Conservation (phyloP, 805 yeast genomes). For the Starmerella gropengiesseri region DNA sequence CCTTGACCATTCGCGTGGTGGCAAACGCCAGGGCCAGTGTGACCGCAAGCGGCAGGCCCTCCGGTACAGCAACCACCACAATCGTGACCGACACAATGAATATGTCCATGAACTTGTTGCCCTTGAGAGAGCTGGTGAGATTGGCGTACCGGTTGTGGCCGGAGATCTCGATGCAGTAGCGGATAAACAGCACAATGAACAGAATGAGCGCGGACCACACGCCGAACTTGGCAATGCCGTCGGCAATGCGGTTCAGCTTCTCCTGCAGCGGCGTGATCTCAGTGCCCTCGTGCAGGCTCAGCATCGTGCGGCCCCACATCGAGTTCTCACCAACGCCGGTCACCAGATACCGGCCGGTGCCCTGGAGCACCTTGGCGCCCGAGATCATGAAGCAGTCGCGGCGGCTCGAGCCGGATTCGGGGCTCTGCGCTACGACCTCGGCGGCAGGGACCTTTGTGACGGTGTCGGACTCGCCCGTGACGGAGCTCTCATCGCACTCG, state of each 20-base stretch:
- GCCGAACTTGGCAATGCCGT: slow-evolving; percentile 91
- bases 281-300: slow-evolving; percentile 59
- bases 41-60: slow-evolving; percentile 95
- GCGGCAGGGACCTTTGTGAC: slow-evolving; percentile 55
- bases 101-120: slow-evolving; percentile 71
- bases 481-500: slow-evolving; percentile 82
- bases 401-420: slow-evolving; percentile 26
- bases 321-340: slow-evolving; percentile 88
- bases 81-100: slow-evolving; percentile 85
- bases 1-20: slow-evolving; percentile 94
- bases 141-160: slow-evolving; percentile 28
- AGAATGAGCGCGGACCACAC: slow-evolving; percentile 72
- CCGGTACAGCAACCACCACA: slow-evolving; percentile 98
- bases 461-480: slow-evolving; percentile 89
- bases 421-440: slow-evolving; percentile 26
- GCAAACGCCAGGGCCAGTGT: slow-evolving; percentile 96
- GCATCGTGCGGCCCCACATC: slow-evolving; percentile 84
- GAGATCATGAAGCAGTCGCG: slow-evolving; percentile 87
- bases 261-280: slow-evolving; percentile 85
- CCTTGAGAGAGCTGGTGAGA: slow-evolving; percentile 58
- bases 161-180: slow-evolving; percentile 56
- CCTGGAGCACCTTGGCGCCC: slow-evolving; percentile 79
- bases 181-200: slow-evolving; percentile 65
- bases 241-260: slow-evolving; percentile 72
- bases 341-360: slow-evolving; percentile 74